Evolutionary conservation across 257 asterid species (phyloP), one percentile per base, ranked within the genome.

Genomic region (Anisodus tanguticus): DNA sequence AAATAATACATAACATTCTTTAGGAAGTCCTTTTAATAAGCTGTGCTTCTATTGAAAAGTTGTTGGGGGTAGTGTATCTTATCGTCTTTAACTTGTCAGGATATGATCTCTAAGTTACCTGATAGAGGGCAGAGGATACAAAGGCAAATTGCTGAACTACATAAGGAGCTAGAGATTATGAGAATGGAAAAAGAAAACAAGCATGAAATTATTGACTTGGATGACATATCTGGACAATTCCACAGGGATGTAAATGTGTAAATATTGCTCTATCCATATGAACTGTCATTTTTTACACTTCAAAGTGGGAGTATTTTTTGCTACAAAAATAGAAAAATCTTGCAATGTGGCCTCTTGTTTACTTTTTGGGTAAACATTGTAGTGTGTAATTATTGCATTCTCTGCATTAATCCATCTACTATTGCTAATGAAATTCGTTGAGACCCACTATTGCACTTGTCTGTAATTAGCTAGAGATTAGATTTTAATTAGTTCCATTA

Each of bases 51-150:
- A 17, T 55, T 59, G 55, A 8, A 58, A 68, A 35, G 59, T 45
- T 8, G 5, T 41, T 15, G 45, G 45, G 45, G 45, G 74, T 81
- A 45, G 16, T 57, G 39, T 15, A 57, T 80, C 12, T 26, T 35
- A 11, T 82, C 43, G 37, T 39, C 45, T 47, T 22, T 0, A 71
- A 51, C 12, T 78, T 62, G 79, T 55, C 88, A 95, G 99, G 93
- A 47, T 9, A 86, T 89, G 47, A 83, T 94, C 16, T 90, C 94
- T 35, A 89, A 83, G 62, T 86, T 95, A 58, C 94, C 98, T 22
- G 99, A 95, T 85, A 92, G 88, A 63, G 99, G 99, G 77, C 92
- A 88, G 88, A 96, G 86, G 72, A 72, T 96, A 86, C 85, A 86
- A 35, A 91, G 82, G 82, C 95, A 92, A 81, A 91, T 96, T 86